Evolutionary conservation across 441 rosid species (phyloP), one percentile per base, ranked within the genome.

Genomic region (Breynia disticha): DNA sequence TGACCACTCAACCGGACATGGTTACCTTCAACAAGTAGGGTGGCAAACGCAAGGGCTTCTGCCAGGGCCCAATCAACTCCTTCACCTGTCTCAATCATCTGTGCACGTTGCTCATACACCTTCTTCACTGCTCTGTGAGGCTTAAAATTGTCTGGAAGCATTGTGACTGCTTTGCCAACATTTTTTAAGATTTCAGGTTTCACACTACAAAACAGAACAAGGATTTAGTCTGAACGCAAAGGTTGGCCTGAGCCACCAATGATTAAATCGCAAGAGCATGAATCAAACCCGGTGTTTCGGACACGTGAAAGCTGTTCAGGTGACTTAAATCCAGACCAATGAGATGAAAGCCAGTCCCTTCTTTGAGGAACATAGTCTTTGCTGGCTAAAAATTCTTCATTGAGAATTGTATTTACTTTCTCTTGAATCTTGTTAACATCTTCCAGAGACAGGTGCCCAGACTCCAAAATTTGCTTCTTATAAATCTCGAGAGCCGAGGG

Each of bases 1-100:
- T 94, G 99, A 32, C 97, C 99, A 19, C 99, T 93, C 83, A 93
- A 70, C 37, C 99, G 79, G 55, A 93, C 99, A 72, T 89, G 99
- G 69, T 93, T 89, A 56, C 99, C 99, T 79, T 93, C 99, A 46
- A 80, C 79, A 39, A 93, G 61, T 60, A 93, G 76, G 18, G 97
- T 87, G 57, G 93, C 96, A 60, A 93, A 86, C 39, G 96, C 96
- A 70, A 93, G 96, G 20, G 99, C 95, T 64, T 93, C 99, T 16
- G 75, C 96, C 32, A 93, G 59, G 5, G 99, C 99, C 99, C 97
- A 93, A 70, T 93, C 97, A 66, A 93, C 77, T 28, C 98, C 98
- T 72, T 86, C 89, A 67, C 83, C 98, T 15, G 84, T 61, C 76
- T 88, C 94, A 66, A 86, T 93, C 97, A 89, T 87, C 56, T 85